Base-by-base conservation (phyloP, 176 grass and related monocot species). In the Oryza australiensis region DNA sequence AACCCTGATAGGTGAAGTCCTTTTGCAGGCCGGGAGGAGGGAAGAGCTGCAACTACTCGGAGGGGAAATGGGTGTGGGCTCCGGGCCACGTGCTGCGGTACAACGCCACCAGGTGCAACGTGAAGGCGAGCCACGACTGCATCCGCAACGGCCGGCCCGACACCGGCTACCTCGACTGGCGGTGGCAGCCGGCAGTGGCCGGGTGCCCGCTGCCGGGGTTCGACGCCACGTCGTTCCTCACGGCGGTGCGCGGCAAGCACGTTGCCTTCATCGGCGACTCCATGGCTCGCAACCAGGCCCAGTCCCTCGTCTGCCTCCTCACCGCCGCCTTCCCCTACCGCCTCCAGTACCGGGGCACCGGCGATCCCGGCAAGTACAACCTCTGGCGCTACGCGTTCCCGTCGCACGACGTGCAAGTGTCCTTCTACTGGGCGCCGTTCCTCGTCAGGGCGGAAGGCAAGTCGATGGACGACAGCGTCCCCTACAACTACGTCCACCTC, bases 371-470 rank as follows among this genome's bases (percentile, higher is more conserved):
- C 7, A 45, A 37, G 24, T 82, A 82, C 55, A 72, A 88, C 55
- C 70, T 84, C 85, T 87, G 82, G 82, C 79, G 80, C 20, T 68
- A 69, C 68, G 15, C 5, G 9, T 74, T 88, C 82, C 70, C 83
- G 14, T 5, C 73, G 4, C 57, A 86, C 79, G 7, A 18, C 26
- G 86, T 88, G 9, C 71, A 23, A 28, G 43, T 88, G 57, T 85
- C 86, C 42, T 62, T 73, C 26, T 91, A 85, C 82, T 91, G 90
- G 90, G 87, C 82, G 7, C 82, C 86, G 9, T 72, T 91, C 62
- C 68, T 91, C 4, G 86, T 51, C 30, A 35, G 66, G 38, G 86
- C 82, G 29, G 24, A 68, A 16, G 78, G 82, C 3, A 34, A 55
- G 62, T 1, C 73, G 9, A 78, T 82, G 73, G 42, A 81, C 74